Percentiles rank a stretch among this genome's conserved stretches.
Conservation (phyloP, 345 rosid species). For the Boechera stricta region DNA sequence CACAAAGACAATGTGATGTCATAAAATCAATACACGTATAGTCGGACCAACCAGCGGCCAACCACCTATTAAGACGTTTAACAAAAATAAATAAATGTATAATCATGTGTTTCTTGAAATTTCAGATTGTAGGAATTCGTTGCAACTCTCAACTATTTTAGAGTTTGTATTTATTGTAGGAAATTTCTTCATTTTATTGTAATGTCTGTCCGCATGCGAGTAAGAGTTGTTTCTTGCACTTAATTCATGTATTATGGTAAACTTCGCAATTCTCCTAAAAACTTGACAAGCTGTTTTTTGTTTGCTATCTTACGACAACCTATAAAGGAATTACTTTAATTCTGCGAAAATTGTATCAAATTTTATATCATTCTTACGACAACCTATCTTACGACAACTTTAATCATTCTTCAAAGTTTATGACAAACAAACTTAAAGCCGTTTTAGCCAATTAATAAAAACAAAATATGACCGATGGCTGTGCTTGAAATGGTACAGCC, state of each 20-base stretch:
- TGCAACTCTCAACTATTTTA: conserved; percentile 34
- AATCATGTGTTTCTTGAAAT: conserved; percentile 5
- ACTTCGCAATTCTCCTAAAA: conserved; percentile 7
- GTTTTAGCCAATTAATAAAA: not conserved
- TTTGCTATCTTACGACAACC: conserved; percentile 3
- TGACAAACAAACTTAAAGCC: not conserved
- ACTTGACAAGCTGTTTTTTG: conserved; percentile 1
- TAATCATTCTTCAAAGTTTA: too few relatives aligned
- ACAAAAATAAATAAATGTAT: conserved; percentile 27
- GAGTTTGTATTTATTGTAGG: not conserved
- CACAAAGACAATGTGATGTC: conserved; percentile 27
- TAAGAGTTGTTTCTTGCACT: conserved; percentile 19
- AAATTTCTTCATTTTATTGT: not conserved
- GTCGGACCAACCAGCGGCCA: conserved; percentile 42
- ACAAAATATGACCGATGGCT: not conserved
- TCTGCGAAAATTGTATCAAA: too few relatives aligned
- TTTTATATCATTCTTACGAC: too few relatives aligned
- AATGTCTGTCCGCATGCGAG: not conserved
- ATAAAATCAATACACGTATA: conserved; percentile 26
- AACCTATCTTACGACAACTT: too few relatives aligned
- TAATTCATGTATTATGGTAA: not conserved
- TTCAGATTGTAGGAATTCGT: conserved; percentile 21
- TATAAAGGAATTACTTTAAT: not conserved
- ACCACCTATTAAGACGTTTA: conserved; percentile 41
- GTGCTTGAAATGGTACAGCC: not conserved